A percentile compares a stretch with the other conserved stretches of the same genome.
Evolutionary conservation across 192 early-diverging fungal species (phyloP).

Genomic region (Obelidium mucronatum): DNA sequence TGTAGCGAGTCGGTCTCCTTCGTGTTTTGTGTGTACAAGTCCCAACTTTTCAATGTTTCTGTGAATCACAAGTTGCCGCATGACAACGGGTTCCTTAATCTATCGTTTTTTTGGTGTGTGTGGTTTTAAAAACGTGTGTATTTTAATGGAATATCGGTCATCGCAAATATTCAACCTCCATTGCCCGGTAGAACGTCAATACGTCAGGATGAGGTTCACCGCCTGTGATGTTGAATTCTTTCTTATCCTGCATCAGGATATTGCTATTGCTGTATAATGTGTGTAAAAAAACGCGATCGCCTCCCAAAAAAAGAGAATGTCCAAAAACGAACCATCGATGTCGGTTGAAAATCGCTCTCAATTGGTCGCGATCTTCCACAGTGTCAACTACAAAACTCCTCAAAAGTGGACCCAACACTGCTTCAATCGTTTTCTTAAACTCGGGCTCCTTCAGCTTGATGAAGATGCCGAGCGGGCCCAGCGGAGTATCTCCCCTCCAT

Average conservation of each 20-base stretch:
- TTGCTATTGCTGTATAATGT: no score
- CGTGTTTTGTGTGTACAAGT: conserved; percentile 44
- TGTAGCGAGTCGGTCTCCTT: conserved; percentile 47
- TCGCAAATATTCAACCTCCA: conserved; percentile 25
- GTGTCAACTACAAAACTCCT: conserved; percentile 47
- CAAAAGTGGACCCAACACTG: conserved; percentile 38
- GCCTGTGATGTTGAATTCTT: not conserved
- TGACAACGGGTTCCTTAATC: conserved; percentile 37
- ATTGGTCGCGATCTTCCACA: conserved; percentile 31
- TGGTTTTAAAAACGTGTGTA: no score
- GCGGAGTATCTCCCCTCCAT: conserved; percentile 72
- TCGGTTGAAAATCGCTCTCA: not conserved
- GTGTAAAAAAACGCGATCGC: no score
- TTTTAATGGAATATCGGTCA: no score
- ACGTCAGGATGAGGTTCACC: conserved; percentile 1
- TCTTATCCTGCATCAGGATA: conserved; percentile 17
- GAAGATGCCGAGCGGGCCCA: conserved; percentile 60
- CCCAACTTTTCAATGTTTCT: conserved; percentile 48
- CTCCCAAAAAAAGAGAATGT: not conserved
- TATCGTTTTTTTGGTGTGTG: no score
- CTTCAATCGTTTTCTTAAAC: conserved; percentile 44
- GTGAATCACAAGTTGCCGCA: conserved; percentile 45
- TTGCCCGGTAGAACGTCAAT: conserved; percentile 35
- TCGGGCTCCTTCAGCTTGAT: conserved; percentile 40
- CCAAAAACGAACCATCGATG: not conserved